Conservation (phyloP, 352 stramenopile species). For the Globisporangium recalcitrans region DNA sequence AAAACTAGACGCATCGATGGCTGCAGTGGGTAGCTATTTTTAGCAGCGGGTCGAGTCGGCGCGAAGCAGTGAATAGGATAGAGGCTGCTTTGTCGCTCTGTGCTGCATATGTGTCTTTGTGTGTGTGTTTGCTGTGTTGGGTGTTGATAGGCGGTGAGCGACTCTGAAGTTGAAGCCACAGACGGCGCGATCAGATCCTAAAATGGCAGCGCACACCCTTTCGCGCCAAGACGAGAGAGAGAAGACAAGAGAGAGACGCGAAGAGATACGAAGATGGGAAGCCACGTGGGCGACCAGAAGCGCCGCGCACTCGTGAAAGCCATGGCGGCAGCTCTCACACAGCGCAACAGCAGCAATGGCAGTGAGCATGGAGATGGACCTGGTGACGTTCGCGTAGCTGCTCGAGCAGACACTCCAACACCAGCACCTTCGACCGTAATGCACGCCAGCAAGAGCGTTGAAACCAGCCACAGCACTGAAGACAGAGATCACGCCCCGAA, state of each 20-base stretch:
- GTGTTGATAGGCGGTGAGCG: background rate
- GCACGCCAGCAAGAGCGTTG: background rate
- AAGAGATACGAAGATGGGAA: conserved; percentile 23
- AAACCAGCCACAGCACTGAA: background rate
- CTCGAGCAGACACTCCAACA: background rate
- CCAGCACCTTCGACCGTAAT: background rate
- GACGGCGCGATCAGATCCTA: background rate
- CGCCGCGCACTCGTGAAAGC: conserved; percentile 30
- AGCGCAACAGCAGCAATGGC: conserved; percentile 1
- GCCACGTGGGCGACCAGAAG: conserved; percentile 31
- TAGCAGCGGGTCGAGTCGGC: background rate
- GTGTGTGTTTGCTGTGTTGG: background rate
- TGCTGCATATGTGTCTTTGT: background rate
- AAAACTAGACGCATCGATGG: background rate
- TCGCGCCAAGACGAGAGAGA: background rate
- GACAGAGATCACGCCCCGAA: background rate
- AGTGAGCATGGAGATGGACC: background rate
- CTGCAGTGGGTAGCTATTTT: background rate
- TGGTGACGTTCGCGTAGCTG: background rate
- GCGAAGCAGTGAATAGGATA: background rate
- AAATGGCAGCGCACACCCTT: conserved; percentile 6
- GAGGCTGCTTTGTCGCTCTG: background rate
- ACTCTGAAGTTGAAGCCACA: background rate
- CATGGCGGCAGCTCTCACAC: conserved; percentile 22
- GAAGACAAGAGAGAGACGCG: background rate